Evolutionary conservation across 306 rosid genomes (phyloP), one percentile per base, ranked within the genome.

Genomic region (Bauhinia variegata): DNA sequence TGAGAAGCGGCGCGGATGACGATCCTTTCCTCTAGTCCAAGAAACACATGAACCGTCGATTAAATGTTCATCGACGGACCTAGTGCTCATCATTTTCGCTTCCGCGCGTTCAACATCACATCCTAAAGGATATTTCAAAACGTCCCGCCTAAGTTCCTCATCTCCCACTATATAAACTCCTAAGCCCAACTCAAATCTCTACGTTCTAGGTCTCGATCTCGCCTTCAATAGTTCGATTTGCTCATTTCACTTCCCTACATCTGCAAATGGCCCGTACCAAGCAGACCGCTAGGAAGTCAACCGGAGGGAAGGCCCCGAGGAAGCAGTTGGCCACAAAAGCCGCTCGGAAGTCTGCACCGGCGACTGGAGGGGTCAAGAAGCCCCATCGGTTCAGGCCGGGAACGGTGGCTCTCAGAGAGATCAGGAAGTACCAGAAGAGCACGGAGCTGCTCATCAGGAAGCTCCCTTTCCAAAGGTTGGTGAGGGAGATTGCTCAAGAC

Each of bases 281-380:
- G 87, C 89, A 87, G 7, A 81, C 89, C 0, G 87, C 92, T 0
- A 56, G 89, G 0, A 87, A 87, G 6, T 87, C 92, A 0, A 87
- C 89, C 39, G 92, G 92, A 7, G 89, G 92, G 5, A 87, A 87
- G 63, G 92, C 87, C 0, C 89, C 87, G 0, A 65, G 92, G 70
- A 87, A 84, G 79, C 89, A 87, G 36, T 51, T 87, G 55, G 89
- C 92, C 0, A 84, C 89, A 0, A 87, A 84, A 31, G 92, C 92
- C 0, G 92, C 92, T 5, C 46, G 87, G 23, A 87, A 87, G 50
- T 81, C 92, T 0, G 87, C 92, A 6, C 92, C 89, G 70, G 89
- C 92, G 0, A 87, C 92, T 39, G 86, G 92, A 56, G 89, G 89
- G 32, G 89, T 84, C 54, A 84, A 87, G 78, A 87, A 87, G 75